Evolutionary conservation across 768 basidiomycete genomes (phyloP).

Genomic region (Pleurotus giganteus): DNA sequence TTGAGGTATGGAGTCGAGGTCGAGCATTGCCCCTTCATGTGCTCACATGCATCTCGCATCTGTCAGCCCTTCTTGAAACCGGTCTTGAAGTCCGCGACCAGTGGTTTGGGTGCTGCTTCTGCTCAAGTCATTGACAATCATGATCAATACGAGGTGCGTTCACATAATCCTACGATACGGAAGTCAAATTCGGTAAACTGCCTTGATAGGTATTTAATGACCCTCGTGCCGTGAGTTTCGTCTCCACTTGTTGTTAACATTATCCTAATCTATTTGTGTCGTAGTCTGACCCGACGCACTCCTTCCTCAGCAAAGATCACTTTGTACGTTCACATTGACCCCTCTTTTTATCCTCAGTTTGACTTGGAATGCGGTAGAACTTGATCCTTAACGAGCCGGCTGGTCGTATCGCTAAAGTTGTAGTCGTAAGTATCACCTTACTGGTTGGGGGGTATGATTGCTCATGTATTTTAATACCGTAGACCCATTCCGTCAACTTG

Average conservation of each 20-base stretch:
- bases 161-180: neutral
- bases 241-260: constrained; percentile 8
- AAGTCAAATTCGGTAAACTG: neutral
- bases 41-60: neutral
- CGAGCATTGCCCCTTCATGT: neutral
- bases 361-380: constrained; percentile 43
- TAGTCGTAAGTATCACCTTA: constrained; percentile 47
- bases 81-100: constrained; percentile 66
- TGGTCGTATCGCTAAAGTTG: constrained; percentile 65
- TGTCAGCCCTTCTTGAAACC: constrained; percentile 77
- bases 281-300: constrained; percentile 85
- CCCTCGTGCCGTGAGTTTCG: constrained; percentile 60
- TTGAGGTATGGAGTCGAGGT: constrained; percentile 53
- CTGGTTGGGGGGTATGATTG: neutral
- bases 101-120: constrained; percentile 58
- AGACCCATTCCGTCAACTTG: constrained; percentile 65
- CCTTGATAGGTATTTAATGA: constrained; percentile 66
- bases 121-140: constrained; percentile 75
- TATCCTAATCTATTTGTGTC: constrained; percentile 2
- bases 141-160: constrained; percentile 67
- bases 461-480: neutral
- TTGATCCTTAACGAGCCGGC: constrained; percentile 83
- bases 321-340: constrained; percentile 52
- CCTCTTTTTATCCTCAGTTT: neutral
- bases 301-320: constrained; percentile 87